Evolutionary conservation across 371 early-diverging fungal species (phyloP).

Genomic region (Saksenaea vasiformis): DNA sequence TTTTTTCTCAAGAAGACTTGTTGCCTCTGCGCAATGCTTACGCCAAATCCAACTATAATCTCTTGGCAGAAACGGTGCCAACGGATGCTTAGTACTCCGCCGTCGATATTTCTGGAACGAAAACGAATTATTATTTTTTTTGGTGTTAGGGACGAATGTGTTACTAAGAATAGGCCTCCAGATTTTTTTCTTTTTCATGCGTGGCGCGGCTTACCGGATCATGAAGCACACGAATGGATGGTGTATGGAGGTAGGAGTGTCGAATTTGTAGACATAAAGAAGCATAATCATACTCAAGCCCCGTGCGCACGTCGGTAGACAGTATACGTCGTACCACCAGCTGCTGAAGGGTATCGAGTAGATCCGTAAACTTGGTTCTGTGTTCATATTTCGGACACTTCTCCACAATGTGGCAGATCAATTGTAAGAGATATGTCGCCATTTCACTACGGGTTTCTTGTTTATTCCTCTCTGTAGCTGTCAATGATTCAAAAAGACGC

Average conservation of each 20-base stretch:
- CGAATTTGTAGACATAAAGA: constrained; percentile 39
- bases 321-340: constrained; percentile 34
- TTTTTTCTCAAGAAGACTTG: constrained; percentile 3
- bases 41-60: constrained; percentile 48
- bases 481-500: constrained; percentile 30
- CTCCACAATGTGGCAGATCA: constrained; percentile 35
- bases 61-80: constrained; percentile 54
- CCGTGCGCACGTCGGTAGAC: constrained; percentile 15
- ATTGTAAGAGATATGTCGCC: constrained; percentile 27
- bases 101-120: constrained; percentile 47
- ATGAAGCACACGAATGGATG: constrained; percentile 45
- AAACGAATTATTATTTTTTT: no score
- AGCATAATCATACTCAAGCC: constrained; percentile 42
- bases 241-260: constrained; percentile 39
- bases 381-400: constrained; percentile 29
- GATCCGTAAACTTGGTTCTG: constrained; percentile 34
- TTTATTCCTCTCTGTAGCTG: constrained; percentile 17
- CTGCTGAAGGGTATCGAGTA: constrained; percentile 39
- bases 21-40: constrained; percentile 29
- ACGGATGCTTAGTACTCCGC: constrained; percentile 49
- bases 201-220: constrained; percentile 39
- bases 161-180: neutral
- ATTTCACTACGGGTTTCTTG: constrained; percentile 22
- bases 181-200: no score
- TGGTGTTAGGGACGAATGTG: neutral